Evolutionary conservation across 2,329 filamentous ascomycete genomes (phyloP), one percentile per base, ranked within the genome.

Genomic region (Tolypocladium tropicale): DNA sequence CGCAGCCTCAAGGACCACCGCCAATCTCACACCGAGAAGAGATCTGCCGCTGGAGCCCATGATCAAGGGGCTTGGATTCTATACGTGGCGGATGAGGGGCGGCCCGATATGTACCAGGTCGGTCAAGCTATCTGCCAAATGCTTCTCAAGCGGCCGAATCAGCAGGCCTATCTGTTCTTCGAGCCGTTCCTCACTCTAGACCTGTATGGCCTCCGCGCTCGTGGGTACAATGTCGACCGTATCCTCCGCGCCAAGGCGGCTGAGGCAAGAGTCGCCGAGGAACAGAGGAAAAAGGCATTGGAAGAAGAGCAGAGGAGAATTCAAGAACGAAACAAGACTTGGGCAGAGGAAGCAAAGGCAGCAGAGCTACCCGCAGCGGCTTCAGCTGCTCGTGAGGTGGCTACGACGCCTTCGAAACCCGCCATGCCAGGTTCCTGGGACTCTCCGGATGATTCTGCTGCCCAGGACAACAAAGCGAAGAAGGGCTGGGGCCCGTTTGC

Each of bases 221-320:
- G 94, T 60, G 94, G 94, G 2, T 97, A 96, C 76, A 97, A 99
- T 62, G 94, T 99, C 41, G 90, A 96, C 66, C 87, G 94, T 53
- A 97, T 99, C 59, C 78, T 99, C 25, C 84, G 90, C 39, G 87
- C 87, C 55, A 95, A 95, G 73, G 90, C 88, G 23, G 89, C 89
- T 2, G 91, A 97, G 70, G 89, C 90, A 6, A 83, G 89, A 54
- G 85, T 97, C 61, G 91, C 90, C 0, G 92, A 96, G 66, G 88
- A 89, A 64, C 85, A 90, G 68, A 82, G 89, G 52, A 85, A 87
- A 65, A 86, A 86, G 65, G 84, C 88, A 37, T 70, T 91, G 6
- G 87, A 89, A 59, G 82, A 83, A 52, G 90, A 95, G 65, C 82
- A 86, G 61, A 81, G 83, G 65, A 79, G 78, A 36, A 83, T 91